These are phyloP conservation scores for Galerina sulciceps DNA, from an alignment of 768 basidiomycete genomes.

Conservation along the genomic window DNA sequence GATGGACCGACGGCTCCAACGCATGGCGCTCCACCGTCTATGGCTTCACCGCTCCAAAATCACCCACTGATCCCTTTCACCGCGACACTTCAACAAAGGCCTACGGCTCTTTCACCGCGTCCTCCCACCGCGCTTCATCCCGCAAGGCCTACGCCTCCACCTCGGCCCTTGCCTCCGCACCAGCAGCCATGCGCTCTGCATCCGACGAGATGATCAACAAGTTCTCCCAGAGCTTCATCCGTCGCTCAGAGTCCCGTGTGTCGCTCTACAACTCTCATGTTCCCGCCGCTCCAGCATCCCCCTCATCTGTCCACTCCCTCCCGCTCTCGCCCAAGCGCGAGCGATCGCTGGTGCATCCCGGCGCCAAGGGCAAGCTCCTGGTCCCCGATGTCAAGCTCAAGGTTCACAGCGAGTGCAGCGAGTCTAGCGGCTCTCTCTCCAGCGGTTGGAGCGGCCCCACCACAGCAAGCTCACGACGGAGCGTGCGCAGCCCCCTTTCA, in stretches of 20 bases:
- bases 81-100: slow-evolving; percentile 27
- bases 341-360: slow-evolving; percentile 57
- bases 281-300: slow-evolving; percentile 28
- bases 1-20: slow-evolving; percentile 71
- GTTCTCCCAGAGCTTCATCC: slow-evolving; percentile 58
- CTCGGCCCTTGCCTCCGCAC: slow-evolving; percentile 8
- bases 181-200: slow-evolving; percentile 25
- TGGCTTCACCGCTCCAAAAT: slow-evolving; percentile 47
- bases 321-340: slow-evolving; percentile 45
- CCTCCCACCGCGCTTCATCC: slow-evolving; percentile 44
- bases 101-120: slow-evolving; percentile 51
- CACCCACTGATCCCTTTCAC: slow-evolving; percentile 32
- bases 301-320: slow-evolving; percentile 39
- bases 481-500: slow-evolving; percentile 38
- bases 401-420: slow-evolving; percentile 29
- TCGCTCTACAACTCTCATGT: slow-evolving; percentile 31
- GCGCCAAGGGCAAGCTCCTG: slow-evolving; percentile 68
- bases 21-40: slow-evolving; percentile 74
- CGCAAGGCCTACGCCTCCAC: slow-evolving; percentile 12
- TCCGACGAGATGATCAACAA: slow-evolving; percentile 56
- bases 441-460: slow-evolving; percentile 33
- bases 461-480: slow-evolving; percentile 25
- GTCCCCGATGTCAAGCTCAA: slow-evolving; percentile 48
- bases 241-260: slow-evolving; percentile 55
- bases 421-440: slow-evolving; percentile 41